Base-by-base conservation (phyloP, 805 yeast species). In the Candida nemodendra region DNA sequence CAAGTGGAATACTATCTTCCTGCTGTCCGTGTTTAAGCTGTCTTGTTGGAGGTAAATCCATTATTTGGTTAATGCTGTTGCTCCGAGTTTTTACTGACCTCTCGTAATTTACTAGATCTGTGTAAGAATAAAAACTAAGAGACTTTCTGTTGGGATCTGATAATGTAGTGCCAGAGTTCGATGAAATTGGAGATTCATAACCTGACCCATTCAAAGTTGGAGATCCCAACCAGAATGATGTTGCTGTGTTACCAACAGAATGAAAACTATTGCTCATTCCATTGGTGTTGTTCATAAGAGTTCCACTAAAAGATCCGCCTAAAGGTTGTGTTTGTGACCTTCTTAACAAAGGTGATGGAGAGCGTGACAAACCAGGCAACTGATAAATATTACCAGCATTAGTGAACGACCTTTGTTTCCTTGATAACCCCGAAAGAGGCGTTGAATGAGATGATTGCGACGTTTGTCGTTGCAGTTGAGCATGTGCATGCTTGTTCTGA, bases 91-190 rank as follows among this genome's bases (percentile, higher is more conserved):
- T 36, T 18, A 18, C 11, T 32, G 36, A 18, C 27, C 56, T 36
- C 34, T 61, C 65, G 34, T 44, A 55, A 32, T 53, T 54, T 21
- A 61, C 50, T 18, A 61, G 39, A 29, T 62, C 66, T 3, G 59
- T 51, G 28, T 50, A 62, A 2, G 67, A 59, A 43, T 56, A 61
- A 42, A 61, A 62, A 14, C 59, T 51, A 21, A 62, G 51, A 4
- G 61, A 51, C 31, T 54, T 54, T n/a, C 61, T 46, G 13, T 38
- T 27, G 4, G 42, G 15, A 4, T 13, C 14, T 15, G 30, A n/a
- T 15, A 34, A 16, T n/a, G n/a, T n/a, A 14, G 28, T 28, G 13
- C 38, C 23, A 2, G 18, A 14, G 22, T 36, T 38, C 19, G 42
- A 16, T 6, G 27, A 30, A 13, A 31, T 12, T 9, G 34, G 19